Evolutionary conservation across 345 rosid genomes (phyloP).

Genomic region (Arabidopsis arenosa): DNA sequence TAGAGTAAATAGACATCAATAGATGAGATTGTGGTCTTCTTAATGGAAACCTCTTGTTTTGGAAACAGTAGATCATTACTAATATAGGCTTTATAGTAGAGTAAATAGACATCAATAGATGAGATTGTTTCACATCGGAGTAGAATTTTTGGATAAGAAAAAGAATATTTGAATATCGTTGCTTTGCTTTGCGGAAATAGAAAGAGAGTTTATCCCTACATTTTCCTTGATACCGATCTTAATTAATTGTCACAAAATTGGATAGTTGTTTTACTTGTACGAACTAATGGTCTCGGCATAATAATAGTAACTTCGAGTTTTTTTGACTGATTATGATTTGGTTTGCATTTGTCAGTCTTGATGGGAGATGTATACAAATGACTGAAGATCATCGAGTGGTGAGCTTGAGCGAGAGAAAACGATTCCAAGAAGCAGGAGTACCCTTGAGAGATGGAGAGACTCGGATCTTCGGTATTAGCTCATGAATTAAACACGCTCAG

Average conservation of each 20-base stretch:
- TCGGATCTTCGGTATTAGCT: conserved; percentile 68
- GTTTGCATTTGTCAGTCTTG: conserved; percentile 62
- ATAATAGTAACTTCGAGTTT: background rate
- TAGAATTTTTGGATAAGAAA: background rate
- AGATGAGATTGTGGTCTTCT: conserved; percentile 27
- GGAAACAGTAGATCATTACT: conserved; percentile 3
- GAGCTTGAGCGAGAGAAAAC: conserved; percentile 73
- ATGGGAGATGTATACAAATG: conserved; percentile 77
- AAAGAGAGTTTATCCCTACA: background rate
- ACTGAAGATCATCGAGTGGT: conserved; percentile 87
- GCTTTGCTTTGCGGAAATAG: conserved; percentile 9
- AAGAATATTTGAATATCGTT: background rate
- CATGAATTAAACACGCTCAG: background rate
- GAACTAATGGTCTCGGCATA: background rate
- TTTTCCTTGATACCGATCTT: conserved; percentile 8
- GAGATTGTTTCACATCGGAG: conserved; percentile 16
- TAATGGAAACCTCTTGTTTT: too few relatives aligned
- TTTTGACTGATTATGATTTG: background rate
- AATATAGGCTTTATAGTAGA: conserved; percentile 20
- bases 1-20: conserved; percentile 24
- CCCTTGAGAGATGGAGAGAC: conserved; percentile 83
- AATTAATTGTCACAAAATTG: background rate
- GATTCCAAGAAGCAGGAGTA: conserved; percentile 67
- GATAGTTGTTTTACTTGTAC: conserved; percentile 14
- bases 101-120: conserved; percentile 20